A percentile compares a stretch with the other conserved stretches of the same genome.
Evolutionary conservation across 2,329 filamentous ascomycete species (phyloP).

Genomic region (Beauveria sp.): DNA sequence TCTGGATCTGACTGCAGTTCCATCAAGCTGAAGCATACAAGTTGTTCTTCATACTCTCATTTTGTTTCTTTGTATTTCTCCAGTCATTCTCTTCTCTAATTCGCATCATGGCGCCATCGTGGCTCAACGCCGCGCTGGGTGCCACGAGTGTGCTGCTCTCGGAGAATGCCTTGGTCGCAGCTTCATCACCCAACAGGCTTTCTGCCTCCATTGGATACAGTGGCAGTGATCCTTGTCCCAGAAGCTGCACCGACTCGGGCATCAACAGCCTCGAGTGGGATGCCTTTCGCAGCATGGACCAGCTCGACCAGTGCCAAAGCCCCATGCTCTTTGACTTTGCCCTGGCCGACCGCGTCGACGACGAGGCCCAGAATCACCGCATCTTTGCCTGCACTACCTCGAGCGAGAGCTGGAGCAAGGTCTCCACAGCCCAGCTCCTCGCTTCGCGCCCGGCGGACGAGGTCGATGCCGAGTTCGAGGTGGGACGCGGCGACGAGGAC

Average conservation of each 20-base stretch:
- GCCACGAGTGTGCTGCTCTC: neutral
- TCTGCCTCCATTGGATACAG: neutral
- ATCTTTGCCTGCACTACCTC: conserved; percentile 4
- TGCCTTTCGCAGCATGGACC: conserved; percentile 1
- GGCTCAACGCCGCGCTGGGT: neutral
- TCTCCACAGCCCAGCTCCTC: neutral
- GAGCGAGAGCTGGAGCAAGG: neutral
- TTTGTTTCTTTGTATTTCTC: neutral
- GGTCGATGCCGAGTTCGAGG: neutral
- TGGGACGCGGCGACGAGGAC: neutral
- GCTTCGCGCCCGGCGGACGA: neutral
- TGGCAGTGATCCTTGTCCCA: neutral
- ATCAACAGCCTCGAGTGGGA: neutral
- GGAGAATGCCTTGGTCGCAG: neutral
- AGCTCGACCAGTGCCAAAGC: neutral
- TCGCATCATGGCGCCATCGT: neutral
- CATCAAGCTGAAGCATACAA: neutral
- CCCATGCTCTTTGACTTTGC: conserved; percentile 3
- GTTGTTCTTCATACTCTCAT: neutral
- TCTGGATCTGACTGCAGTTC: neutral
- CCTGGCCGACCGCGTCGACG: neutral
- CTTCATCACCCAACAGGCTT: neutral
- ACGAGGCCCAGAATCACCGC: neutral
- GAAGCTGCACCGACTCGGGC: neutral
- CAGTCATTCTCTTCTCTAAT: neutral